phyloP scores from a whole-genome alignment of 2,329 filamentous ascomycete species.

The Clarireedia paspali region DNA sequence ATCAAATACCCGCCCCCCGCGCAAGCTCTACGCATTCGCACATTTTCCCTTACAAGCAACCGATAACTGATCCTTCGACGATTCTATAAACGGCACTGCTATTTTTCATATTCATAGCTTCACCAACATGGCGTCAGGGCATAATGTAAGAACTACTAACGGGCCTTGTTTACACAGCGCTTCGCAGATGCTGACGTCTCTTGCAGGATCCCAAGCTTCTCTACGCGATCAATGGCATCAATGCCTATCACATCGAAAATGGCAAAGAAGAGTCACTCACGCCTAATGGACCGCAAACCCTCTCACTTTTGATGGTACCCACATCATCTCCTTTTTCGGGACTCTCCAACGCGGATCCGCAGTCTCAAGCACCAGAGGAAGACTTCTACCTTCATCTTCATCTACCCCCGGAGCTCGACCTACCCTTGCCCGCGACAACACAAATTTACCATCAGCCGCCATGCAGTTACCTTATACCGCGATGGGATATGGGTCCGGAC shows the following conservation, averaged over 20 bases:
- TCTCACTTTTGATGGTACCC: conserved; percentile 93
- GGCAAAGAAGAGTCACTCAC: conserved; percentile 79
- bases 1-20: not conserved
- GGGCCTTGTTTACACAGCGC: not conserved
- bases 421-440: conserved; percentile 88
- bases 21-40: not conserved
- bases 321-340: conserved; percentile 65
- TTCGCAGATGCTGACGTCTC: conserved; percentile 9
- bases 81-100: not conserved
- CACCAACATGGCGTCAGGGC: conserved; percentile 24
- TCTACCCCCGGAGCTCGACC: conserved; percentile 86
- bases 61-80: not conserved
- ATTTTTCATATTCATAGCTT: not conserved
- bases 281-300: conserved; percentile 76
- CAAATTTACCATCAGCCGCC: conserved; percentile 97
- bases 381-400: conserved; percentile 97
- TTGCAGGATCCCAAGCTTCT: conserved; percentile 52
- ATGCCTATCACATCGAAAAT: conserved; percentile 84
- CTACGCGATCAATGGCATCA: conserved; percentile 74
- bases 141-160: conserved; percentile 20
- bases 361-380: conserved; percentile 57
- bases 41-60: not conserved
- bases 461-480: conserved; percentile 84
- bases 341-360: conserved; percentile 46
- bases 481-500: conserved; percentile 87